These are phyloP conservation scores for Chalciporus pseudorubinellus DNA, from an alignment of 768 basidiomycete genomes.

Conservation along the genomic window DNA sequence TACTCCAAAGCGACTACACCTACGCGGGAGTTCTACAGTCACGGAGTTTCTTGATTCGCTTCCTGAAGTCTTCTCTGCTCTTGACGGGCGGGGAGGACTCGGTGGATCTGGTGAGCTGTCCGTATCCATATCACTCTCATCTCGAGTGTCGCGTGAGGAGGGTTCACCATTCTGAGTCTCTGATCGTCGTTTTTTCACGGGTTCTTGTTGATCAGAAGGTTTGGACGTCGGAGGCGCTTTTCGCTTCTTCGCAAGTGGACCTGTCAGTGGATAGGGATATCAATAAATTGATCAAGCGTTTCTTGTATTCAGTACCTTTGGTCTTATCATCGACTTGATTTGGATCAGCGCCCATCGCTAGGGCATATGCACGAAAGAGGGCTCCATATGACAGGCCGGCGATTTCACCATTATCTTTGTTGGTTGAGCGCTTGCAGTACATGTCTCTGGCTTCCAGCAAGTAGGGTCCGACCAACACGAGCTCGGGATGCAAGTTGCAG, in stretches of 20 bases:
- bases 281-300: not conserved
- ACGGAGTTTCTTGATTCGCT: too few species aligned
- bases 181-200: not conserved
- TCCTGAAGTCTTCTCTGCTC: not conserved
- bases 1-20: not conserved
- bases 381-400: not conserved
- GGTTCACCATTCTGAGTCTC: not conserved
- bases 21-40: constrained; percentile 1
- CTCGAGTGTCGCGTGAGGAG: not conserved
- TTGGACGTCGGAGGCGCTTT: not conserved
- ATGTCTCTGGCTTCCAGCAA: constrained; percentile 8
- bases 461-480: constrained; percentile 10
- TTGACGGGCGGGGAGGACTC: not conserved
- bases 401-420: constrained; percentile 5
- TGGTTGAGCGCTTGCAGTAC: constrained; percentile 5
- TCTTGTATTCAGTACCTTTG: constrained; percentile 2
- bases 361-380: constrained; percentile 12
- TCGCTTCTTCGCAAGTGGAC: constrained; percentile 4
- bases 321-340: not conserved
- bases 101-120: not conserved
- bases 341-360: constrained; percentile 9
- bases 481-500: constrained; percentile 2
- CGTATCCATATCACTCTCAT: constrained; percentile 2
- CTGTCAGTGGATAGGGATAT: not conserved
- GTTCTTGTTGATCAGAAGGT: not conserved